Evolutionary conservation across 1,284 basidiomycete species (phyloP).

Genomic region (Cutaneotrichosporon spelunceum): DNA sequence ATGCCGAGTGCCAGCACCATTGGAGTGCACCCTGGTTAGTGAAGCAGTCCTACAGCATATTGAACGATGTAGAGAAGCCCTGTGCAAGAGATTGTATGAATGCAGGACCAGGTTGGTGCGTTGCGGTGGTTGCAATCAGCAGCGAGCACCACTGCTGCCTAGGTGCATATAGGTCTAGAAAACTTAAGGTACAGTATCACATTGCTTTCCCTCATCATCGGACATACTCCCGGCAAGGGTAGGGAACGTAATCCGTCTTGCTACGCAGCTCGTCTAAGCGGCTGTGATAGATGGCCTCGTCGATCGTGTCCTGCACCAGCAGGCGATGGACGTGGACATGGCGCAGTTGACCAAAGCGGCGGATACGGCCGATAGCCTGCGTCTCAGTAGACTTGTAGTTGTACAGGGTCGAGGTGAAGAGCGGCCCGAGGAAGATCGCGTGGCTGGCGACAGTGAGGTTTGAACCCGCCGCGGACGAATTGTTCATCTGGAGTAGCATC

Average conservation of each 20-base stretch:
- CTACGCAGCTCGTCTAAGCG: constrained; percentile 30
- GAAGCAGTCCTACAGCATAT: too few species aligned
- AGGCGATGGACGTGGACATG: constrained; percentile 77
- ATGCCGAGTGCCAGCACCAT: too few species aligned
- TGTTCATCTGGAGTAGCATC: constrained; percentile 83
- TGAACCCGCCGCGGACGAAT: constrained; percentile 87
- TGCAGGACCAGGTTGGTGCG: too few species aligned
- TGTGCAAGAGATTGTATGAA: too few species aligned
- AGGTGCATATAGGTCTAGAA: background rate
- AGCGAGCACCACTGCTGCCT: too few species aligned
- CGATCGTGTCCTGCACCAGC: constrained; percentile 77
- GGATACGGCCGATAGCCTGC: constrained; percentile 83
- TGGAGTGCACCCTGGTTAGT: too few species aligned
- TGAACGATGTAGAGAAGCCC: too few species aligned
- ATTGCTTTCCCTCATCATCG: background rate
- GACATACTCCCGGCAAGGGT: background rate
- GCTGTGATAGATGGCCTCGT: constrained; percentile 62
- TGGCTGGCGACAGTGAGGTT: constrained; percentile 92
- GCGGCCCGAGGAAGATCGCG: constrained; percentile 87
- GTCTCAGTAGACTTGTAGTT: constrained; percentile 83
- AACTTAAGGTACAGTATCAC: background rate
- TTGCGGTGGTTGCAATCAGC: too few species aligned
- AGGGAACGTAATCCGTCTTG: constrained; percentile 37
- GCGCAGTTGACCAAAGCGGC: constrained; percentile 78
- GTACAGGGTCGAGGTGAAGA: constrained; percentile 72